These are phyloP conservation scores for Xylaria bambusicola DNA, from an alignment of 495 filamentous ascomycete genomes.

Conservation along the genomic window DNA sequence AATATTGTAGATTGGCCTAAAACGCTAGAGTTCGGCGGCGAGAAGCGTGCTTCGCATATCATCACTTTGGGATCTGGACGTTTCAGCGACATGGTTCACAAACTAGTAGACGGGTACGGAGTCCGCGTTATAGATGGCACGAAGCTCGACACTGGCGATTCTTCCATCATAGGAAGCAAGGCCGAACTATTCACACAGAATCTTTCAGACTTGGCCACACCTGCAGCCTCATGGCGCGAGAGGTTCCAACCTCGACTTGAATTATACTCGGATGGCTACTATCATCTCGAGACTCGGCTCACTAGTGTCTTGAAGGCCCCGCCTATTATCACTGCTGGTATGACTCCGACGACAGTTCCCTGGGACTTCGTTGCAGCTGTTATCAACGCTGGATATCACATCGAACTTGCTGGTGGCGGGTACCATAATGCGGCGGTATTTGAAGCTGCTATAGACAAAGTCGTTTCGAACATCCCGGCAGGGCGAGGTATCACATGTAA, in stretches of 20 bases:
- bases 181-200: conserved; percentile 85
- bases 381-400: conserved; percentile 91
- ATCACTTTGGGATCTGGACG: conserved; percentile 82
- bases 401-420: conserved; percentile 80
- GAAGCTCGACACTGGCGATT: conserved; percentile 71
- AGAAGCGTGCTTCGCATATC: conserved; percentile 80
- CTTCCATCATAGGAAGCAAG: conserved; percentile 75
- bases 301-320: conserved; percentile 74
- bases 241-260: conserved; percentile 74
- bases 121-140: conserved; percentile 79
- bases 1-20: conserved; percentile 79
- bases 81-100: conserved; percentile 78
- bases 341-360: conserved; percentile 92
- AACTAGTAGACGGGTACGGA: conserved; percentile 83
- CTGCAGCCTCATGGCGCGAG: conserved; percentile 81
- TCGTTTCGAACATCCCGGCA: conserved; percentile 71
- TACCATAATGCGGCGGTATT: conserved; percentile 78
- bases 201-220: conserved; percentile 73
- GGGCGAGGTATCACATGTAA: conserved; percentile 83
- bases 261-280: conserved; percentile 71
- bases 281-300: conserved; percentile 84
- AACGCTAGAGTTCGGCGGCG: conserved; percentile 71
- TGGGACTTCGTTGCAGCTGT: conserved; percentile 94
- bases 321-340: conserved; percentile 90
- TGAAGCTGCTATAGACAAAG: conserved; percentile 74